Conservation (phyloP, 805 yeast genomes). For the Metschnikowia chrysomelidarum region DNA sequence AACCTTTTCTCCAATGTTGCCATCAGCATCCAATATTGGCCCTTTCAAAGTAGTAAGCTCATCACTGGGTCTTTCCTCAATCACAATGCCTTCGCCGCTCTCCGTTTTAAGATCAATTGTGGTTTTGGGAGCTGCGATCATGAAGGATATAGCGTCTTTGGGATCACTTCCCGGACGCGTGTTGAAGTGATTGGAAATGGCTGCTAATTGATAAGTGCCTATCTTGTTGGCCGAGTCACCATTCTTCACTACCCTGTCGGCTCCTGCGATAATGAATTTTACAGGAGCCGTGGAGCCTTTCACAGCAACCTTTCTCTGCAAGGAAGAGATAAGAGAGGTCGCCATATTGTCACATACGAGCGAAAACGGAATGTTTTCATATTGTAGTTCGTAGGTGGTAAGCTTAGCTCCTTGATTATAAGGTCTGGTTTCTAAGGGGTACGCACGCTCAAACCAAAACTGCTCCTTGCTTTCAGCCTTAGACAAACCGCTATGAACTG, state of each 20-base stretch:
- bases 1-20: slow-evolving; percentile 33
- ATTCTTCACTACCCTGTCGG: slow-evolving; percentile 87
- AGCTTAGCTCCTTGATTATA: slow-evolving; percentile 94
- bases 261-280: slow-evolving; percentile 88
- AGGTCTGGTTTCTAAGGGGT: slow-evolving; percentile 92
- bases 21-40: slow-evolving; percentile 26
- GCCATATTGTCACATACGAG: slow-evolving; percentile 91
- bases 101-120: slow-evolving; percentile 72
- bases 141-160: slow-evolving; percentile 63
- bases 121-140: slow-evolving; percentile 94
- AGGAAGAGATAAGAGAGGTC: slow-evolving; percentile 60
- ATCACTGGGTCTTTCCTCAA: slow-evolving; percentile 81
- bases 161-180: slow-evolving; percentile 11
- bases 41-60: slow-evolving; percentile 82
- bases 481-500: slow-evolving; percentile 51
- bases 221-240: slow-evolving; percentile 97
- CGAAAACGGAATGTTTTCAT: slow-evolving; percentile 85
- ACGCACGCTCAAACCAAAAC: slow-evolving; percentile 65
- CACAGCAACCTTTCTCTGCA: slow-evolving; percentile 30
- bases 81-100: slow-evolving; percentile 72
- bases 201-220: slow-evolving; percentile 88
- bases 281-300: slow-evolving; percentile 55
- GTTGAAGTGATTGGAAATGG: slow-evolving; percentile 56
- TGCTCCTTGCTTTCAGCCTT: slow-evolving; percentile 24
- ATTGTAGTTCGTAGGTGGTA: slow-evolving; percentile 86